Evolutionary conservation across 768 basidiomycete species (phyloP).

Genomic region (Psilocybe cyanescens): DNA sequence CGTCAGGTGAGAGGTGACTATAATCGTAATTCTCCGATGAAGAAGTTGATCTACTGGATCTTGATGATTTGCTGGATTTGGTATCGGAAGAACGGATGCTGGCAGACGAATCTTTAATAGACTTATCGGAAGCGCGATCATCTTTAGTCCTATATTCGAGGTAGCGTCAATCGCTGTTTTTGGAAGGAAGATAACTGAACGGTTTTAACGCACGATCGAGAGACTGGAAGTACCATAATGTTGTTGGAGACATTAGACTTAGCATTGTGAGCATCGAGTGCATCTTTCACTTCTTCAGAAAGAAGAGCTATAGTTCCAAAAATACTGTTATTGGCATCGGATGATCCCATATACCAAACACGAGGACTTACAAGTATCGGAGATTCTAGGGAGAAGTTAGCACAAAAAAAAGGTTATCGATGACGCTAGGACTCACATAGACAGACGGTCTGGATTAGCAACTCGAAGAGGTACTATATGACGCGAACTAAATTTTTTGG

Average conservation of each 20-base stretch:
- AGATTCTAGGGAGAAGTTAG: conserved; percentile 23
- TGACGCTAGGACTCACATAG: conserved; percentile 32
- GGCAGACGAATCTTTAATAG: conserved; percentile 27
- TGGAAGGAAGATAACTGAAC: neutral
- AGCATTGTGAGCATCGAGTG: neutral
- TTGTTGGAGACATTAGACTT: neutral
- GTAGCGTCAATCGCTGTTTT: neutral
- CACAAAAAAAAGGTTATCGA: conserved; percentile 1
- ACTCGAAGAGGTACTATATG: conserved; percentile 40
- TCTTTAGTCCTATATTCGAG: conserved; percentile 13
- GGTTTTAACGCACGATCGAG: conserved; percentile 14
- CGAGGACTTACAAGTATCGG: conserved; percentile 22
- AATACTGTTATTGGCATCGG: neutral
- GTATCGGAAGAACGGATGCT: conserved; percentile 30
- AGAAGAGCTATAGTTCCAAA: conserved; percentile 1
- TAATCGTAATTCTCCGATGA: conserved; percentile 17
- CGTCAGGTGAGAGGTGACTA: conserved; percentile 3
- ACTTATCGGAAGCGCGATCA: conserved; percentile 7
- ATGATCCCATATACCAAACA: neutral
- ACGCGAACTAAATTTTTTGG: conserved; percentile 2
- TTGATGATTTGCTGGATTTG: conserved; percentile 31
- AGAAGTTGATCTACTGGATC: conserved; percentile 30
- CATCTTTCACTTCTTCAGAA: conserved; percentile 1
- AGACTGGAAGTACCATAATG: conserved; percentile 9
- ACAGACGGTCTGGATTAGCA: conserved; percentile 44